Evolutionary conservation across 441 rosid genomes (phyloP), one percentile per base, ranked within the genome.

Genomic region (Populus tomentosa): DNA sequence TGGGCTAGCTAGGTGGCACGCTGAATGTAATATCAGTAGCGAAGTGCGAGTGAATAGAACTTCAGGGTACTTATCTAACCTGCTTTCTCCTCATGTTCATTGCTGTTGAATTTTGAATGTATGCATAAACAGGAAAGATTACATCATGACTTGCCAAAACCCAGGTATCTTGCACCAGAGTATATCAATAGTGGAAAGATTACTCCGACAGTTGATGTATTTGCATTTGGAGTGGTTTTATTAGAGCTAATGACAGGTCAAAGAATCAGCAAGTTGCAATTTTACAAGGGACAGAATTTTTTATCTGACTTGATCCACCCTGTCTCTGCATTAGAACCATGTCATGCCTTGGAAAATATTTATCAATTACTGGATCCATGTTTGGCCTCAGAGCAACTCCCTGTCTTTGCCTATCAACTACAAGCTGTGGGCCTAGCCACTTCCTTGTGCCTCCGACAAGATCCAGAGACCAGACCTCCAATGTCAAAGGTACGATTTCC

Each of bases 141-240:
- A 16, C 21, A 53, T 53, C 9, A 6, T 53, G 8, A 5, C 61
- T 53, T 53, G 80, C 75, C 59, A 69, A 38, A 64, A 40, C 69
- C 35, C 86, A 91, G 95, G 79, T 90, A 83, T 76, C 89, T 91
- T 59, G 94, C 94, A 40, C 91, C 96, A 20, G 96, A 90, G 78
- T 91, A 86, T 69, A 69, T 80, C 36, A 78, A 86, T 61, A 87
- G 84, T 74, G 89, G 92, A 76, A 83, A 74, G 71, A 81, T 84
- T 72, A 87, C 90, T 0, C 80, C 86, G 64, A 88, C 85, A 76
- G 87, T 87, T 20, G 94, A 91, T 76, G 90, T 87, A 0, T 91
- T 86, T 78, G 92, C 96, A 56, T 91, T 88, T 76, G 96, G 96
- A 72, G 87, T 90, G 76, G 86, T 90, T 42, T 74, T 91, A 68